Evolutionary conservation across 2,329 filamentous ascomycete genomes (phyloP).

Genomic region (Cercospora berteroae): DNA sequence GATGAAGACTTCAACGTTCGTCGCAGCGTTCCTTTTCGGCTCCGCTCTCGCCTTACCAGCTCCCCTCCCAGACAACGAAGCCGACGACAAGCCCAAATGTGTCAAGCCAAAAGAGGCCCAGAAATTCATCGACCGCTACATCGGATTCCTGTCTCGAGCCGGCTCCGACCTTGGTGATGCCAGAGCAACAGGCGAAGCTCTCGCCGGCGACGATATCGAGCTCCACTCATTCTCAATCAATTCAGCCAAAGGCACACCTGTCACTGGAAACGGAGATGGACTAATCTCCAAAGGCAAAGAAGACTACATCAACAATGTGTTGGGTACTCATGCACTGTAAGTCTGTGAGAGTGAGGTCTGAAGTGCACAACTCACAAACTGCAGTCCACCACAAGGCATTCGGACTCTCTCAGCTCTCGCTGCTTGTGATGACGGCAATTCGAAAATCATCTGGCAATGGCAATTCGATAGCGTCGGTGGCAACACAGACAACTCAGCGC

Average conservation of each 20-base stretch:
- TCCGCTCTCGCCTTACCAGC: neutral
- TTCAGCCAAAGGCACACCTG: neutral
- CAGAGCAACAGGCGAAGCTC: conserved; percentile 7
- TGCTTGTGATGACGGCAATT: conserved; percentile 12
- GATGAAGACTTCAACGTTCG: neutral
- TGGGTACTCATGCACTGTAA: neutral
- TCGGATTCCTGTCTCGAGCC: neutral
- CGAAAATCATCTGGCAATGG: conserved; percentile 13
- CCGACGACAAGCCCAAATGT: conserved; percentile 7
- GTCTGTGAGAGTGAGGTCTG: neutral
- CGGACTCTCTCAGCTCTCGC: conserved; percentile 6
- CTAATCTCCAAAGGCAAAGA: conserved; percentile 11
- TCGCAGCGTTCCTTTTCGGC: neutral
- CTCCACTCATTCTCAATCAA: conserved; percentile 8
- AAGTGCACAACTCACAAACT: neutral
- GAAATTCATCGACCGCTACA: conserved; percentile 10
- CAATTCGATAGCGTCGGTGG: conserved; percentile 1
- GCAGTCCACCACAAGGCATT: neutral
- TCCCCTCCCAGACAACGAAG: neutral
- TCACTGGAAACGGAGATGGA: neutral
- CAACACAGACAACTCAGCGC: neutral
- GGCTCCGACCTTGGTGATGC: conserved; percentile 14
- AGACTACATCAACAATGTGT: neutral
- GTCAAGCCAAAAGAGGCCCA: conserved; percentile 1
- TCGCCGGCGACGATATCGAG: conserved; percentile 12